Base-by-base conservation (phyloP, 108 stramenopile genomes). In the Pseudonitzschia delicatissima region DNA sequence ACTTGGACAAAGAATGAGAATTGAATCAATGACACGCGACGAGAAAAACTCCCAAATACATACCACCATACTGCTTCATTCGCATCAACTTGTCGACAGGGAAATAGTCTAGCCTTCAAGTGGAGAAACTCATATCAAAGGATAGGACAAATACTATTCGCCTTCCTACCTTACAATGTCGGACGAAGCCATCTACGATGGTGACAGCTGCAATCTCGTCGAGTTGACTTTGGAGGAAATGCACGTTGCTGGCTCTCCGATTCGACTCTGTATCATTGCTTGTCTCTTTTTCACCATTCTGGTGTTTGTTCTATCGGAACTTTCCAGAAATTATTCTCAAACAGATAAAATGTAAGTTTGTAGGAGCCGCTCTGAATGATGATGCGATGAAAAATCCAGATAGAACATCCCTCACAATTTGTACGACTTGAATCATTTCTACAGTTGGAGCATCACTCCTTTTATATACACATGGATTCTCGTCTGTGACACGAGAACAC, bases 381-480 rank as follows among this genome's bases (percentile, higher is more conserved):
- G n/a, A 42, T 2, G 15, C 40, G 40, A 15, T 42, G 15, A 42
- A 42, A 42, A 15, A 15, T 42, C 11, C 40, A 42, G 40, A 42
- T 2, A 42, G 40, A 42, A 42, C 40, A 15, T 11, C 40, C 15
- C 11, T 15, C 40, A 2, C 21, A 17, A 49, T 49, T 49, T 2
- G 50, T 51, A 6, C 6, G 0, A 5, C 5, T 51, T 51, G n/a
- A n/a, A n/a, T 26, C 7, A 7, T 51, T 51, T 5, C 12, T 26
- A 23, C 27, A 51, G 50, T 25, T 91, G 90, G 90, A 76, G 73
- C 32, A 82, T 91, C 26, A 48, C 80, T 36, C 90, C 90, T 21
- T 55, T 79, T 48, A n/a, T 86, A 1, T 91, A 87, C 68, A 64
- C 86, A 1, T 87, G 82, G 83, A 80, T 87, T 49, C 67, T 77